Conservation (phyloP, 768 basidiomycete genomes). For the Cystoderma amianthinum region DNA sequence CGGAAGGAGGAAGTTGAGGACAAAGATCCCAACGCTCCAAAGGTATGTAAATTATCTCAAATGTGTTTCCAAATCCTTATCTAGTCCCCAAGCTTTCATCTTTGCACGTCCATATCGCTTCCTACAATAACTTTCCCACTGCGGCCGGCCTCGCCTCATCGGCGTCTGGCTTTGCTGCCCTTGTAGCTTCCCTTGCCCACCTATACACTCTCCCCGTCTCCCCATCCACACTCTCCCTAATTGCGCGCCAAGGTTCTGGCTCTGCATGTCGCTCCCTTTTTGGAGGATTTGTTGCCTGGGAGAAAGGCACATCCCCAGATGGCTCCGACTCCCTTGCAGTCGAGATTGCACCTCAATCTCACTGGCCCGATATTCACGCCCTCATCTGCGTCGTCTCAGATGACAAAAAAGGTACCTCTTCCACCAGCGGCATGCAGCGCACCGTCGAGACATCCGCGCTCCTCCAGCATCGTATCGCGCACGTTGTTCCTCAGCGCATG, state of each 20-base stretch:
- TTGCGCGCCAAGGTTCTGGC: slow-evolving; percentile 95
- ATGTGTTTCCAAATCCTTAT: slow-evolving; percentile 5
- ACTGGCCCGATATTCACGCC: slow-evolving; percentile 96
- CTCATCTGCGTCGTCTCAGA: slow-evolving; percentile 96
- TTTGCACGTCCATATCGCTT: slow-evolving; percentile 80
- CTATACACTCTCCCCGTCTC: slow-evolving; percentile 79
- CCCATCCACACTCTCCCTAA: slow-evolving; percentile 80
- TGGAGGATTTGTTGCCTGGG: slow-evolving; percentile 96
- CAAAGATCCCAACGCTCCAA: slow-evolving; percentile 52
- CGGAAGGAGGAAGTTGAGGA: slow-evolving; percentile 69
- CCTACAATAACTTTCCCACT: slow-evolving; percentile 98
- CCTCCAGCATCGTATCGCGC: slow-evolving; percentile 80
- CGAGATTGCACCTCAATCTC: slow-evolving; percentile 73
- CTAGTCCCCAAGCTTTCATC: slow-evolving; percentile 46
- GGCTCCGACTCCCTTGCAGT: slow-evolving; percentile 87
- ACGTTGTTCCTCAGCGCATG: slow-evolving; percentile 90
- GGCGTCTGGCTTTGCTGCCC: slow-evolving; percentile 94
- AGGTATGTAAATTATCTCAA: slow-evolving; percentile 39
- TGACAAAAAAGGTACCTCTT: slow-evolving; percentile 93
- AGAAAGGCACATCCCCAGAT: slow-evolving; percentile 57
- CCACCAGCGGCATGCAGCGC: slow-evolving; percentile 95
- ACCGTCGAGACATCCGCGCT: slow-evolving; percentile 90
- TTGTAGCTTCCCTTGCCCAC: slow-evolving; percentile 81
- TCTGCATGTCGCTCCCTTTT: slow-evolving; percentile 97
- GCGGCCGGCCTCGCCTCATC: slow-evolving; percentile 97